A percentile compares a stretch with the other conserved stretches of the same genome.
Conservation (phyloP, 176 grass and related monocot species). For the Thinopyrum elongatum region DNA sequence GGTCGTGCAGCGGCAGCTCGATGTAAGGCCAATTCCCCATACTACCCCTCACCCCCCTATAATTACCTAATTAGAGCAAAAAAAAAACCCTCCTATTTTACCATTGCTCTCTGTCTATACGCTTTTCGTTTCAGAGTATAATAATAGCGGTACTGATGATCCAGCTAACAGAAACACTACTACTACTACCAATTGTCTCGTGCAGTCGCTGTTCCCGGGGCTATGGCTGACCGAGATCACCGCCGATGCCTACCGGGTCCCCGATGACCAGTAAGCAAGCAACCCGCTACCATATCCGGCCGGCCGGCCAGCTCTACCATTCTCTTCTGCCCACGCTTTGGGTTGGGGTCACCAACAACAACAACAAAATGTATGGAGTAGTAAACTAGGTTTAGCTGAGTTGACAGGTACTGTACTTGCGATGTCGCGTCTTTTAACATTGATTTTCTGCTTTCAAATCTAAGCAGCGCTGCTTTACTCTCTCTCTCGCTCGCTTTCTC, state of each 20-base stretch:
- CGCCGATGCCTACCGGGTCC: constrained; percentile 59
- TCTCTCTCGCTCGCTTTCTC: neutral
- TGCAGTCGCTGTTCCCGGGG: constrained; percentile 67
- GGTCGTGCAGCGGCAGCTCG: constrained; percentile 80
- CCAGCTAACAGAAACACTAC: constrained; percentile 38
- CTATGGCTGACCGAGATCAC: constrained; percentile 72
- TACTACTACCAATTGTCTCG: constrained; percentile 22
- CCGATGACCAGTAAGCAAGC: constrained; percentile 31
- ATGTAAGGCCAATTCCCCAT: constrained; percentile 67
- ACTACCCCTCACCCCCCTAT: constrained; percentile 29
- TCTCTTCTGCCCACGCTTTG: neutral
- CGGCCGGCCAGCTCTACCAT: neutral
- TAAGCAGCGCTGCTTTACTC: neutral
- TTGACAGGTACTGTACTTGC: constrained; percentile 24
- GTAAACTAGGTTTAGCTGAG: constrained; percentile 14
- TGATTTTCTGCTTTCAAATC: neutral
- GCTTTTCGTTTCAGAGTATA: constrained; percentile 19
- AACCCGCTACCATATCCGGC: neutral
- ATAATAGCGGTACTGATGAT: constrained; percentile 6
- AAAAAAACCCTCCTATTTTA: neutral
- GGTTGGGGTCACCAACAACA: neutral
- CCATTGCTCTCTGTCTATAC: neutral
- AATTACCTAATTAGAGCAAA: neutral
- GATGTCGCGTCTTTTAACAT: neutral
- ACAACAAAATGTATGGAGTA: neutral